phyloP scores from a whole-genome alignment of 1,139 yeast genomes.

The Insectozyma bohioensis region DNA sequence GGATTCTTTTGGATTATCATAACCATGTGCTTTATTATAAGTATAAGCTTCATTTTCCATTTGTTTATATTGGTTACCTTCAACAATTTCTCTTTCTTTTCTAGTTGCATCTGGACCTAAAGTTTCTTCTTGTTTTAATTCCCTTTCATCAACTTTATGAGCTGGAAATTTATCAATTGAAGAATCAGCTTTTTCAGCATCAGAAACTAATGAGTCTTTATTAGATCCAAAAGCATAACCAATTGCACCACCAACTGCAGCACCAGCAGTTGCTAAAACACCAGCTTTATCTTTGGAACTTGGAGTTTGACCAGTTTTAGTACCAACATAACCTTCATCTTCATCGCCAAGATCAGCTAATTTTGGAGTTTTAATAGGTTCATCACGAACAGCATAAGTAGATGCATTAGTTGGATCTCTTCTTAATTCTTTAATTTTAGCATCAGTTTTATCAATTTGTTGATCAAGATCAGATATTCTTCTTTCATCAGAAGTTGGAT shows the following conservation, averaged over 20 bases:
- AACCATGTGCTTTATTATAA: constrained; percentile 30
- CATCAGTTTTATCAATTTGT: constrained; percentile 12
- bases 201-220: neutral
- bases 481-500: constrained; percentile 7
- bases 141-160: constrained; percentile 14
- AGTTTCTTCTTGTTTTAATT: constrained; percentile 7
- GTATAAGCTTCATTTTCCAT: constrained; percentile 10
- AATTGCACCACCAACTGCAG: constrained; percentile 15
- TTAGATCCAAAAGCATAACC: constrained; percentile 12
- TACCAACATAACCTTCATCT: constrained; percentile 4
- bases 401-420: constrained; percentile 16
- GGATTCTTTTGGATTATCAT: constrained; percentile 23
- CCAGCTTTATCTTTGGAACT: constrained; percentile 9
- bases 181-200: constrained; percentile 21
- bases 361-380: constrained; percentile 16
- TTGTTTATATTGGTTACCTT: constrained; percentile 7
- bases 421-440: constrained; percentile 9
- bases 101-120: constrained; percentile 4
- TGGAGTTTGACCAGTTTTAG: constrained; percentile 7
- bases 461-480: constrained; percentile 13
- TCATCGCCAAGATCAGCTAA: constrained; percentile 11
- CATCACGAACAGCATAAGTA: constrained; percentile 19
- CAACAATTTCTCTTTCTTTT: constrained; percentile 7
- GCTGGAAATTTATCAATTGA: constrained; percentile 24
- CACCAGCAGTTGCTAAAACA: constrained; percentile 14